Evolutionary conservation across 495 filamentous ascomycete genomes (phyloP).

Genomic region (Xylaria venustula): DNA sequence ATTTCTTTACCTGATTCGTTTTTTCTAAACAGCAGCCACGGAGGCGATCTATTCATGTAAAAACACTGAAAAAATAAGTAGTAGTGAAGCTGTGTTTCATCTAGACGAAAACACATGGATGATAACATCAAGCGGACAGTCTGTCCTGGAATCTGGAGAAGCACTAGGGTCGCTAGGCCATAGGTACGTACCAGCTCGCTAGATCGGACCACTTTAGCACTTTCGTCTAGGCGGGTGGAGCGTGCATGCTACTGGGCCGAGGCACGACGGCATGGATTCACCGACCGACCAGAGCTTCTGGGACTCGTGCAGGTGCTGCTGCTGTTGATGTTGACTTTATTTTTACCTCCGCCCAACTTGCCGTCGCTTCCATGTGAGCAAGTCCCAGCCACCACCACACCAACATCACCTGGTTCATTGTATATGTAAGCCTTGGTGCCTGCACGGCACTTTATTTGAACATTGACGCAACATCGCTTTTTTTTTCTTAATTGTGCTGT

Average conservation of each 20-base stretch:
- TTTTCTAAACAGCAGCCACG: no score
- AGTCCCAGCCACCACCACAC: constrained; percentile 23
- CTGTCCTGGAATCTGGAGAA: no score
- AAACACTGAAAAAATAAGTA: no score
- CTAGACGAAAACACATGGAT: no score
- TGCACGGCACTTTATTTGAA: not conserved
- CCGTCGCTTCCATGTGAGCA: constrained; percentile 12
- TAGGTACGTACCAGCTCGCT: not conserved
- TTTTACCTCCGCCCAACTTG: constrained; percentile 16
- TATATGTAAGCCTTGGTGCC: constrained; percentile 20
- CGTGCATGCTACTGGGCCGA: constrained; percentile 22
- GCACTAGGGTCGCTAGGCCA: no score
- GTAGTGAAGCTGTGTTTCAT: no score
- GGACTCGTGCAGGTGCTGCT: not conserved
- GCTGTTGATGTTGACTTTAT: constrained; percentile 9
- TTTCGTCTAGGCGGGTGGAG: constrained; percentile 9
- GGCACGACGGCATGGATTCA: constrained; percentile 19
- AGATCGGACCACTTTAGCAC: not conserved
- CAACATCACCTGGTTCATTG: not conserved
- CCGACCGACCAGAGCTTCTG: not conserved
- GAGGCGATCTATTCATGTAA: no score
- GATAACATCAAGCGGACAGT: no score
- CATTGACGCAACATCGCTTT: no score
- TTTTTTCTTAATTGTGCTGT: constrained; percentile 2
- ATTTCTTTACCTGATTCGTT: no score